Evolutionary conservation across 1,284 basidiomycete species (phyloP).

Genomic region (Malassezia furfur): DNA sequence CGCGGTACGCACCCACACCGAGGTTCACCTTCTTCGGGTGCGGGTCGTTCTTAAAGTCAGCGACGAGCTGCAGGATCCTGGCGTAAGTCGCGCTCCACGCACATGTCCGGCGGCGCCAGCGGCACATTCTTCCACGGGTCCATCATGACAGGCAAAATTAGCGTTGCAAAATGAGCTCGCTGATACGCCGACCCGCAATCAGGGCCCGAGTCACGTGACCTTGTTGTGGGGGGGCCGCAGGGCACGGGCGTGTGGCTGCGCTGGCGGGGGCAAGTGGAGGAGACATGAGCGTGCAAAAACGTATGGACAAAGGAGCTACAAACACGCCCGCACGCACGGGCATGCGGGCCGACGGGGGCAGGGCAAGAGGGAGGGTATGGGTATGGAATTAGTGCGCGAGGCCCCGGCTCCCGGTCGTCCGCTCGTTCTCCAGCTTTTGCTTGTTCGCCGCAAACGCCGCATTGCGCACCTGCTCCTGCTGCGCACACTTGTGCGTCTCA

Average conservation of each 20-base stretch:
- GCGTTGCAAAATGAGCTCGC: too few species aligned
- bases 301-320: too few species aligned
- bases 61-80: conserved; percentile 77
- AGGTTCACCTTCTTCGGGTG: conserved; percentile 95
- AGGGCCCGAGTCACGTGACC: too few species aligned
- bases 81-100: background rate
- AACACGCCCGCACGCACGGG: too few species aligned
- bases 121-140: conserved; percentile 1
- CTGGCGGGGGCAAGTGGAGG: too few species aligned
- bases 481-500: conserved; percentile 41
- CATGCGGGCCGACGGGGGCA: too few species aligned
- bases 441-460: conserved; percentile 47
- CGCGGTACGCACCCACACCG: conserved; percentile 72
- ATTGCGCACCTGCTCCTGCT: conserved; percentile 40
- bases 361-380: too few species aligned
- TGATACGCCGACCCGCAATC: too few species aligned
- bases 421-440: conserved; percentile 44
- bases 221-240: too few species aligned
- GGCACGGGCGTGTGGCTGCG: too few species aligned
- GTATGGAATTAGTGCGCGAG: conserved; percentile 34
- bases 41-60: conserved; percentile 68
- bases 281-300: too few species aligned
- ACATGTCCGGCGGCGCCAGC: conserved; percentile 2
- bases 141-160: background rate
- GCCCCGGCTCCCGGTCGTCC: conserved; percentile 36